These are phyloP conservation scores for Irineochytrium annulatum DNA, from an alignment of 192 early-diverging fungal genomes.

Conservation along the genomic window DNA sequence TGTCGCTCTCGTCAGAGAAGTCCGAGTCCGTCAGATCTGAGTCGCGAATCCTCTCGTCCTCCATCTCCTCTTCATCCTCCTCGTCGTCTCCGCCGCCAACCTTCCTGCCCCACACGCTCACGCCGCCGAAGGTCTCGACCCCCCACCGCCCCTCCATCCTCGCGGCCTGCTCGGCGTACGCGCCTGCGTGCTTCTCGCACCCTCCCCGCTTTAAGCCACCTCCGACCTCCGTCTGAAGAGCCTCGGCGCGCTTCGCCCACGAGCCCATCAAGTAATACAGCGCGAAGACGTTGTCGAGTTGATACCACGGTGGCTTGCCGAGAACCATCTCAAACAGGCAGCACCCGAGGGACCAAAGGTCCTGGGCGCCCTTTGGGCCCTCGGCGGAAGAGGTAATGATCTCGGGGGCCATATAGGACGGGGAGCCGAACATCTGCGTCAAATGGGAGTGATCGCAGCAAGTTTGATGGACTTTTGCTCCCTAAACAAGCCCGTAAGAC, in stretches of 20 bases:
- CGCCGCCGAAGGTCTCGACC: constrained; percentile 1
- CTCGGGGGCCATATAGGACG: constrained; percentile 15
- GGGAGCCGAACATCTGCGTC: constrained; percentile 13
- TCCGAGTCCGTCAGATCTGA: constrained; percentile 8
- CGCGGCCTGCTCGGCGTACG: not conserved
- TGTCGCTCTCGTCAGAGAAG: not conserved
- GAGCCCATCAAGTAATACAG: constrained; percentile 14
- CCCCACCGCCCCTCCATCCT: constrained; percentile 1
- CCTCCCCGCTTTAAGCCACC: not conserved
- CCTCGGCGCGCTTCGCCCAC: constrained; percentile 5
- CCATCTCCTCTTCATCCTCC: not conserved
- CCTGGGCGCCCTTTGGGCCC: constrained; percentile 14
- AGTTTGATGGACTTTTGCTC: not conserved
- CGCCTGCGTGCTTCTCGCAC: constrained; percentile 5
- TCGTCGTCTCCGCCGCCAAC: constrained; percentile 1
- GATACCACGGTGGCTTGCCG: constrained; percentile 15
- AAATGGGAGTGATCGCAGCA: constrained; percentile 10
- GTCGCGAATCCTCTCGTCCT: constrained; percentile 1
- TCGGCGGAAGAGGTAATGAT: constrained; percentile 12
- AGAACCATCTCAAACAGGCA: constrained; percentile 15
- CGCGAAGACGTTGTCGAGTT: constrained; percentile 11
- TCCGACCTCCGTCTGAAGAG: not conserved
- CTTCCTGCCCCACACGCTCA: not conserved
- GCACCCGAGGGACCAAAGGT: constrained; percentile 17
- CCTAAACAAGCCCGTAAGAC: not conserved